Percentiles rank a stretch among this genome's conserved stretches.
These are phyloP conservation scores for Rubus parviflorus DNA, from an alignment of 306 rosid species.

Conservation along the genomic window DNA sequence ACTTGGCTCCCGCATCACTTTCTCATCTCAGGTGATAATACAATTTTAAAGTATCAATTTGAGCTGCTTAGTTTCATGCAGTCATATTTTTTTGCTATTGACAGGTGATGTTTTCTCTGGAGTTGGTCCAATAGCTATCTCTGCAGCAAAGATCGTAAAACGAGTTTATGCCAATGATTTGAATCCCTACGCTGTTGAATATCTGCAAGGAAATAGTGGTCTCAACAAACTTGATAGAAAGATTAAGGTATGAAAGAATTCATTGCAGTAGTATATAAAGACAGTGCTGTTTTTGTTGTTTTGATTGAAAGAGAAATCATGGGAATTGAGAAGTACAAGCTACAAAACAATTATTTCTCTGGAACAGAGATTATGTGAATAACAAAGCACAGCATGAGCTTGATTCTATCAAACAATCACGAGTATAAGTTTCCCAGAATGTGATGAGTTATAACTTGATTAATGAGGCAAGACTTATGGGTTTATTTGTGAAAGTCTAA, in stretches of 20 bases:
- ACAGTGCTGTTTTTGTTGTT: not conserved
- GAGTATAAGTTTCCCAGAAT: not conserved
- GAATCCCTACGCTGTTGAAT: constrained; percentile 79
- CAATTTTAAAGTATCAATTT: not conserved
- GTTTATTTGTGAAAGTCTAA: not conserved
- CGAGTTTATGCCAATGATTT: constrained; percentile 91
- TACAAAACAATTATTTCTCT: not conserved
- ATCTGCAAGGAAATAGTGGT: constrained; percentile 79
- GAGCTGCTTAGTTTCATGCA: constrained; percentile 22
- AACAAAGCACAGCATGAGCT: not conserved
- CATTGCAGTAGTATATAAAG: constrained; percentile 12
- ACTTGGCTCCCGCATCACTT: no score
- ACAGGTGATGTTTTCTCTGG: constrained; percentile 95
- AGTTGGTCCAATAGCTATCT: constrained; percentile 88
- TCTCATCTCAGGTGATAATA: not conserved
- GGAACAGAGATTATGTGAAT: not conserved
- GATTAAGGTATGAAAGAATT: constrained; percentile 57
- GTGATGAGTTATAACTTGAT: not conserved
- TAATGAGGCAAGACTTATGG: not conserved
- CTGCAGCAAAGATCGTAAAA: constrained; percentile 83
- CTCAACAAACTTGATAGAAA: constrained; percentile 87
- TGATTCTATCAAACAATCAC: not conserved
- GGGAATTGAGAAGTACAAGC: not conserved
- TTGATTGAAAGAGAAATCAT: not conserved
- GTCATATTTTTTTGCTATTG: constrained; percentile 24